Base-by-base conservation (phyloP, 1,284 basidiomycete genomes). In the Ceratobasidium sp. region DNA sequence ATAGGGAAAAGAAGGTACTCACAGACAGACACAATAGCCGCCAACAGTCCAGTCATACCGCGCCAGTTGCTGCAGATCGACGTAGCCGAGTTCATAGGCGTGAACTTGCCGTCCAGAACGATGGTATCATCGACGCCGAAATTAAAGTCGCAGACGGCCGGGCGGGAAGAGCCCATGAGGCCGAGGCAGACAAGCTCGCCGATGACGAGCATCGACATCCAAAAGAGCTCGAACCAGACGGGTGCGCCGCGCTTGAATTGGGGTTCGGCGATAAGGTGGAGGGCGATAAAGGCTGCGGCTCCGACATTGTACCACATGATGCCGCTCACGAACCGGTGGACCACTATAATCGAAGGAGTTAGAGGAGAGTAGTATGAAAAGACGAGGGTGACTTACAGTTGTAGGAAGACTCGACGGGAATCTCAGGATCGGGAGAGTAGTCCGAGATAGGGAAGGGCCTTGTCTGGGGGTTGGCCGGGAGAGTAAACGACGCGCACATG, bases 271-370 rank as follows among this genome's bases (percentile, higher is more conserved):
- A 82, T 79, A 78, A 81, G 80, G 63, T 83, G 82, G 81, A 86
- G 85, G 3, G 84, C 84, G 15, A 82, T 79, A 26, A 85, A 83
- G 10, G 83, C 80, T 2, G 84, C 70, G 71, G 77, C 33, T 18
- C 40, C 71, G 60, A 78, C 23, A 66, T 80, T 80, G 77, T 64
- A 76, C 28, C 33, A 76, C 61, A 76, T 53, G 61, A 66, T 66
- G 12, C 61, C 72, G 33, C 20, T n/a, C 15, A 51, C 44, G 51
- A 40, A 18, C 12, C 33, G 39, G 18, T 23, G 46, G 26, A 76
- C 23, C 49, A 10, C 72, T 76, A 40, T 33, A 28, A 46, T 33
- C 23, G 39, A 68, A 26, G 46, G 3, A 5, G 12, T 44, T 46
- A 66, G 46, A 76, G 46, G 60, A 44, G 23, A 33, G 33, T 20